A percentile compares a stretch with the other conserved stretches of the same genome.
These are phyloP conservation scores for Yamadazyma oceani DNA, from an alignment of 1,139 yeast genomes.

Conservation along the genomic window DNA sequence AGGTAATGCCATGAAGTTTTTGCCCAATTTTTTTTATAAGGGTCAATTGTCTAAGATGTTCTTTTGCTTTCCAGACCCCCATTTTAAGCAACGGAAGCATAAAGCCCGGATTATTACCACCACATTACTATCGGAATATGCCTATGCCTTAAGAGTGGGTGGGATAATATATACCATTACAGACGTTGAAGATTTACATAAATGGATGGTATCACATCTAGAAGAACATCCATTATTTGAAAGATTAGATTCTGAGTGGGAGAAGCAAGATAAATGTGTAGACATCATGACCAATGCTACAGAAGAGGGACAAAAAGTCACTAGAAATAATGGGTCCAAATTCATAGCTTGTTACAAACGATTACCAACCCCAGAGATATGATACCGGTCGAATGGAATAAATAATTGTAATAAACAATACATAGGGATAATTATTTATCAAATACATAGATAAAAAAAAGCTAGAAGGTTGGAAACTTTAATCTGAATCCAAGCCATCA, in stretches of 20 bases:
- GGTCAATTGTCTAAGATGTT: slow-evolving; percentile 86
- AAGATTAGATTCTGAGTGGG: slow-evolving; percentile 79
- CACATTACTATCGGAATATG: slow-evolving; percentile 87
- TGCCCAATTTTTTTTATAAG: slow-evolving; percentile 87
- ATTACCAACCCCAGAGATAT: slow-evolving; percentile 53
- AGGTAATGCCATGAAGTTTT: slow-evolving; percentile 96
- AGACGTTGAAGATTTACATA: slow-evolving; percentile 89
- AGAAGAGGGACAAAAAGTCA: slow-evolving; percentile 97
- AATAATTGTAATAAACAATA: slow-evolving; percentile 2
- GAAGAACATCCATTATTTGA: slow-evolving; percentile 90
- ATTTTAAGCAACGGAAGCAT: slow-evolving; percentile 94
- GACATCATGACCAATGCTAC: slow-evolving; percentile 85
- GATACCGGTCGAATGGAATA: too few relatives aligned
- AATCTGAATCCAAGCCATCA: too few relatives aligned
- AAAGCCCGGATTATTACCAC: slow-evolving; percentile 94
- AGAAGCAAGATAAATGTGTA: slow-evolving; percentile 75
- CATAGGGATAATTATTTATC: slow-evolving; percentile 1
- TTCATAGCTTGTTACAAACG: slow-evolving; percentile 87
- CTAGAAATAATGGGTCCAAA: slow-evolving; percentile 83
- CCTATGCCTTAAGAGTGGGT: slow-evolving; percentile 81
- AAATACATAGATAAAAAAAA: not conserved
- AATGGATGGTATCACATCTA: slow-evolving; percentile 94
- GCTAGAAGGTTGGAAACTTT: too few relatives aligned
- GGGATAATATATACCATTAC: slow-evolving; percentile 94
- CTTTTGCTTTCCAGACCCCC: slow-evolving; percentile 99